Conservation (phyloP, 345 rosid genomes). For the Eucalyptus sideroxylon region DNA sequence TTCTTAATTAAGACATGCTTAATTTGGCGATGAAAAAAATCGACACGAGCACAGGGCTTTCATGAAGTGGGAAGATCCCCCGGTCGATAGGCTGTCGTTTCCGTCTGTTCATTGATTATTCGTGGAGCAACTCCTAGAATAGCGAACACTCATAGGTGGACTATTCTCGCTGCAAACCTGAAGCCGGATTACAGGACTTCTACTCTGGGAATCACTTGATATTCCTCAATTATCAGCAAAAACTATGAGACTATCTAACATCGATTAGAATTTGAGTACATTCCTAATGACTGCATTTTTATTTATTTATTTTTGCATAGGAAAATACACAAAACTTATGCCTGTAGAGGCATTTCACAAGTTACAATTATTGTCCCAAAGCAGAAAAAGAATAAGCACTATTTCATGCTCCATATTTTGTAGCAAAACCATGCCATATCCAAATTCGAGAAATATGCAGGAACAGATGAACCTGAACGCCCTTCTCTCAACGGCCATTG, state of each 20-base stretch:
- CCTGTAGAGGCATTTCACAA: background rate
- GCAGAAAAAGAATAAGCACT: background rate
- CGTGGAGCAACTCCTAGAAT: background rate
- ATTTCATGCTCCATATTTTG: background rate
- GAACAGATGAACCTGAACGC: background rate
- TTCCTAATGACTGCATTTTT: too few species aligned
- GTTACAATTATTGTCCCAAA: background rate
- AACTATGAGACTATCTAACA: background rate
- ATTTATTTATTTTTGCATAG: too few species aligned
- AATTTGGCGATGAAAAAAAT: background rate
- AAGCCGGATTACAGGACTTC: background rate
- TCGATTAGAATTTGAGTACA: too few species aligned
- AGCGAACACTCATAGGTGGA: background rate
- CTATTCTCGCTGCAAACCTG: background rate
- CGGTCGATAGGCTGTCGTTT: fast-evolving
- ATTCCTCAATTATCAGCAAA: background rate
- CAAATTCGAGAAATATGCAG: background rate
- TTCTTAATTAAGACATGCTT: background rate
- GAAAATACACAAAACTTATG: background rate
- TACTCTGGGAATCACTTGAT: background rate
- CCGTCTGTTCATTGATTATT: background rate
- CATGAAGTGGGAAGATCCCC: background rate
- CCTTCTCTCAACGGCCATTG: conserved; percentile 6
- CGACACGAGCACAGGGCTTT: background rate
- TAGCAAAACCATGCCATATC: background rate